Evolutionary conservation across 2,329 filamentous ascomycete species (phyloP).

Genomic region (Pyrenochaeta sp.): DNA sequence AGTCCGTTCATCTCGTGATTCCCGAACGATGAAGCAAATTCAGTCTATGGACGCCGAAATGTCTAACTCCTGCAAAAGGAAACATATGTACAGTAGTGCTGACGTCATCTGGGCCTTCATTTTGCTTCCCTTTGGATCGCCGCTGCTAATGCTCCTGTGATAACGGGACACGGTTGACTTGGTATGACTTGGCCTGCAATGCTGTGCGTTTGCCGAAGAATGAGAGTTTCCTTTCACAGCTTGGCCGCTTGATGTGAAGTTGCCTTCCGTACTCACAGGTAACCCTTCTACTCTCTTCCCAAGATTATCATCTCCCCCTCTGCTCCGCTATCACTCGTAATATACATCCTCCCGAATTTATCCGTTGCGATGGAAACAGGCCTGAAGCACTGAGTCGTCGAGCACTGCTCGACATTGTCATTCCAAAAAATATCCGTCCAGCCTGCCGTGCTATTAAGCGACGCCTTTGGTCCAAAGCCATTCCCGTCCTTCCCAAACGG

Average conservation of each 20-base stretch:
- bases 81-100: background rate
- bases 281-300: constrained; percentile 24
- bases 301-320: constrained; percentile 40
- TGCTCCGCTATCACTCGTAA: constrained; percentile 39
- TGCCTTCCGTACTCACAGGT: background rate
- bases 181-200: too few species aligned
- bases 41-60: too few species aligned
- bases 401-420: constrained; percentile 32
- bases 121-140: background rate
- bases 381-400: constrained; percentile 40
- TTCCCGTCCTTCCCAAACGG: constrained; percentile 20
- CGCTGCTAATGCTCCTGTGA: background rate
- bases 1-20: too few species aligned
- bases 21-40: too few species aligned
- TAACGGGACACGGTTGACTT: too few species aligned
- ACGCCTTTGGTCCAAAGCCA: constrained; percentile 21
- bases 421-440: constrained; percentile 39
- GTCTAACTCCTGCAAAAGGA: background rate
- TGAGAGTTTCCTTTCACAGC: background rate
- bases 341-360: constrained; percentile 35
- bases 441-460: constrained; percentile 15
- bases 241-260: background rate
- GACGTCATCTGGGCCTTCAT: background rate
- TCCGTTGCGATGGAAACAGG: constrained; percentile 39
- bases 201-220: too few species aligned